Conservation (phyloP, 2,329 filamentous ascomycete species). For the Colletotrichum orchidophilum region DNA sequence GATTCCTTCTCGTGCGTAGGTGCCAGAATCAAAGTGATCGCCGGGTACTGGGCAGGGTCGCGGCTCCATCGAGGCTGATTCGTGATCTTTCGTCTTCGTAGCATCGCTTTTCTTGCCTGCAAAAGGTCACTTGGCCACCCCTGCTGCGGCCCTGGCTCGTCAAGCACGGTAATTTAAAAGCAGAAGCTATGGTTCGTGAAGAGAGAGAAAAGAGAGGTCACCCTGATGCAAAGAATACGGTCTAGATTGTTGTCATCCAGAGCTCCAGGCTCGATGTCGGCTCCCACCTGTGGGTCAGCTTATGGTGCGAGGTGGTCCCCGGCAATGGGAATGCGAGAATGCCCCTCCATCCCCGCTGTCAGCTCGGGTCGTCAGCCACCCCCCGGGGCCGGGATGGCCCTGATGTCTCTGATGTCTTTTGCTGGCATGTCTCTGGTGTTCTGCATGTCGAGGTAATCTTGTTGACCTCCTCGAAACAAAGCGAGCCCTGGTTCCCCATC, state of each 20-base stretch:
- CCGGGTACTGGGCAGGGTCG: background rate
- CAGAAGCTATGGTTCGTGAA: background rate
- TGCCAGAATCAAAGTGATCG: background rate
- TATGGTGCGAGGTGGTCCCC: background rate
- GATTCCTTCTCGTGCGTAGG: background rate
- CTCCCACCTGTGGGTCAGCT: background rate
- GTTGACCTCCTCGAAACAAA: conserved; percentile 28
- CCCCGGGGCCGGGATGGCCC: conserved; percentile 20
- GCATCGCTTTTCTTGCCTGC: conserved; percentile 1
- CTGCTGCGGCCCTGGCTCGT: conserved; percentile 6
- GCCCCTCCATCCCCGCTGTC: background rate
- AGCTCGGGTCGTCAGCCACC: conserved; percentile 3
- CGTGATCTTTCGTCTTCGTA: conserved; percentile 5
- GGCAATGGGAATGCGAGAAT: background rate
- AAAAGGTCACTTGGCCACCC: background rate
- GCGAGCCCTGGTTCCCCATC: conserved; percentile 27
- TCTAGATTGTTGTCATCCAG: background rate
- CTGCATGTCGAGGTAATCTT: conserved; percentile 27
- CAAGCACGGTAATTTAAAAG: background rate
- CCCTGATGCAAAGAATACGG: background rate
- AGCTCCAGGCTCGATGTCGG: background rate
- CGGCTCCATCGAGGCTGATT: conserved; percentile 11
- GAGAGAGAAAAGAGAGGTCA: background rate
- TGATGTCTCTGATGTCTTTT: conserved; percentile 9
- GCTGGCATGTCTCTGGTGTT: conserved; percentile 15